Conservation (phyloP, 148 eudicot species). For the Rhododendron griersonianum region DNA sequence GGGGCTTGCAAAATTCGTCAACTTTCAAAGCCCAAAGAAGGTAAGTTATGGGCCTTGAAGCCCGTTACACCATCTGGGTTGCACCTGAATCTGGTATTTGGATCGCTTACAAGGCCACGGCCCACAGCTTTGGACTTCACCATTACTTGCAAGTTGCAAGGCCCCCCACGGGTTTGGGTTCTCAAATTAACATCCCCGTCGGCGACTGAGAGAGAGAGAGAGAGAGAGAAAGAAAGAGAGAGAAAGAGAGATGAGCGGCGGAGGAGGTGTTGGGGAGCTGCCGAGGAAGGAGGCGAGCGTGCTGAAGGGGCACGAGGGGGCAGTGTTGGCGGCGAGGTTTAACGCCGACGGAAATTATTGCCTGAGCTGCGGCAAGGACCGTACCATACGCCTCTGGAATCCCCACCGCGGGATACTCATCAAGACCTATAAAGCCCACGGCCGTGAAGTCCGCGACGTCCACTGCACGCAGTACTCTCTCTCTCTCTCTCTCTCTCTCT, state of each 20-base stretch:
- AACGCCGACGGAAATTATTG: constrained; percentile 76
- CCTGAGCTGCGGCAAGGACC: constrained; percentile 85
- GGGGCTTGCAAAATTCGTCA: not conserved
- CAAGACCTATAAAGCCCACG: constrained; percentile 90
- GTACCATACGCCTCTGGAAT: constrained; percentile 94
- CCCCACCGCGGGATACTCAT: constrained; percentile 93
- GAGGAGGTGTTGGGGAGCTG: constrained; percentile 18
- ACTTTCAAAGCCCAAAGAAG: not conserved
- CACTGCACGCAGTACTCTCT: constrained; percentile 58
- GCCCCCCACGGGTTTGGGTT: not conserved
- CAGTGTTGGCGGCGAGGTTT: constrained; percentile 77
- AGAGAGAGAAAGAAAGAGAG: not conserved
- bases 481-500: not conserved
- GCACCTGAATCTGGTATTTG: not conserved
- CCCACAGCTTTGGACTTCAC: not conserved
- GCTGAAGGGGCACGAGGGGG: constrained; percentile 84
- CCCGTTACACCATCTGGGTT: not conserved
- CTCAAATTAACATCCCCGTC: not conserved
- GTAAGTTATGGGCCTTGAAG: not conserved
- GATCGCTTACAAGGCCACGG: not conserved
- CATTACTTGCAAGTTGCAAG: not conserved
- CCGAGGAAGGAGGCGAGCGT: constrained; percentile 63
- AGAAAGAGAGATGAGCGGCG: constrained; percentile 25
- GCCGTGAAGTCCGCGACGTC: constrained; percentile 90
- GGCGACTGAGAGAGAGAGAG: not conserved